These are phyloP conservation scores for Torrubiella hemipterigena DNA, from an alignment of 2,329 filamentous ascomycete species.

Conservation along the genomic window DNA sequence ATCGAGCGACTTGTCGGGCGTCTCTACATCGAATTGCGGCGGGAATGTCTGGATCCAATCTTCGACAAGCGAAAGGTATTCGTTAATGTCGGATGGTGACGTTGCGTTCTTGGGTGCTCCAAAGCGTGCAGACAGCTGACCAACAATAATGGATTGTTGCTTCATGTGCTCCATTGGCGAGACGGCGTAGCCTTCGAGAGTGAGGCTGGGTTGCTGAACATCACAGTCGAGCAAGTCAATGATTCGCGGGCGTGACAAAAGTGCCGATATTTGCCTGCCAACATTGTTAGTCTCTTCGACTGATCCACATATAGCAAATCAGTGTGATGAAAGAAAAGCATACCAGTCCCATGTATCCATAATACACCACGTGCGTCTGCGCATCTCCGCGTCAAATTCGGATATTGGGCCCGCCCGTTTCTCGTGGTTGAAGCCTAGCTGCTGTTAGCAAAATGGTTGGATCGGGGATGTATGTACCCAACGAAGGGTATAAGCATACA, in stretches of 20 bases:
- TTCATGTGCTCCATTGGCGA: too few relatives aligned
- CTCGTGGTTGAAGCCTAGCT: slow-evolving; percentile 19
- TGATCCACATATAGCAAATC: too few relatives aligned
- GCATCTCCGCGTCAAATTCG: slow-evolving; percentile 23
- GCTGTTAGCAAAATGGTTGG: neutral
- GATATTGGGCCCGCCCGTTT: slow-evolving; percentile 12
- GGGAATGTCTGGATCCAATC: slow-evolving; percentile 31
- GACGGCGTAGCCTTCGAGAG: slow-evolving; percentile 7
- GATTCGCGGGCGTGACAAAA: slow-evolving; percentile 12
- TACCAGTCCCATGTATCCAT: slow-evolving; percentile 27
- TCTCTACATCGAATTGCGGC: slow-evolving; percentile 21
- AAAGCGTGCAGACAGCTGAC: too few relatives aligned
- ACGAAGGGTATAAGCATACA: too few relatives aligned
- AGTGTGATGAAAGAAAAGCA: slow-evolving; percentile 1
- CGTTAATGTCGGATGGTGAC: slow-evolving; percentile 15
- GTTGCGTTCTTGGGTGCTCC: slow-evolving; percentile 16
- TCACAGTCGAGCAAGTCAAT: slow-evolving; percentile 8
- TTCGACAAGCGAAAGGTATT: slow-evolving; percentile 22
- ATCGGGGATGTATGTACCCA: too few relatives aligned
- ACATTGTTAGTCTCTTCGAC: neutral
- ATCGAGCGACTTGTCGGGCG: slow-evolving; percentile 30
- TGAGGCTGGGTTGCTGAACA: slow-evolving; percentile 6
- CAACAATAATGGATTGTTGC: too few relatives aligned
- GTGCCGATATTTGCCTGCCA: slow-evolving; percentile 21
- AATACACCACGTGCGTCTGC: slow-evolving; percentile 23